These are phyloP conservation scores for Trichoderma breve DNA, from an alignment of 2,329 filamentous ascomycete species.

Conservation along the genomic window DNA sequence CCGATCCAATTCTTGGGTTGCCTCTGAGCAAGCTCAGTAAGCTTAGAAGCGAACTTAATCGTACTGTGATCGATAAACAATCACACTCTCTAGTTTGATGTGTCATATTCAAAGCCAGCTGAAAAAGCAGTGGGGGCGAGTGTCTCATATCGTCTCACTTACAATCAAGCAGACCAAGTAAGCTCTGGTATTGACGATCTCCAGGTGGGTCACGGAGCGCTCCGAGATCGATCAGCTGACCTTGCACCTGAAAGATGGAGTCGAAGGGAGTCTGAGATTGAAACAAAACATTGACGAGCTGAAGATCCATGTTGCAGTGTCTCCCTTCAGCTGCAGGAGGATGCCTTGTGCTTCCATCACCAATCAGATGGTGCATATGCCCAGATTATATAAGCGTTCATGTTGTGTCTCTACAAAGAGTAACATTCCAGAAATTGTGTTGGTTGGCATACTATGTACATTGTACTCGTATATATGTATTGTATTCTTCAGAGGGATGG, in stretches of 20 bases:
- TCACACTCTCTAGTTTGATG: background rate
- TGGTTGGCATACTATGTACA: background rate
- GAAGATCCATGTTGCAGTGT: background rate
- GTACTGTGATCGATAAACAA: background rate
- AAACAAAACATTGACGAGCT: background rate
- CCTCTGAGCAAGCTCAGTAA: background rate
- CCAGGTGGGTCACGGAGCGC: background rate
- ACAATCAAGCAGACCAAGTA: background rate
- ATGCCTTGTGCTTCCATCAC: background rate
- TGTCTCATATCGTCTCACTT: background rate
- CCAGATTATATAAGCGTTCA: background rate
- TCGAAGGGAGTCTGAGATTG: background rate
- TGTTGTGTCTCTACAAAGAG: background rate
- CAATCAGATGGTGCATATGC: background rate
- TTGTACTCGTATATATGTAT: background rate
- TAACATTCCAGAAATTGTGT: background rate
- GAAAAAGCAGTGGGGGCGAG: background rate
- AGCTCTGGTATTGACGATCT: background rate
- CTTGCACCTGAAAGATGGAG: background rate
- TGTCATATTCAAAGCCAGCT: background rate
- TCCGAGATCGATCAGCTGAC: background rate
- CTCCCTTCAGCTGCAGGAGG: background rate
- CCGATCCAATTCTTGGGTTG: background rate
- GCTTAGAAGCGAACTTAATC: background rate
- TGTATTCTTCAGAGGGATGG: background rate